Percentiles rank a stretch among this genome's conserved stretches.
These are phyloP conservation scores for Lactuca sativa DNA, from an alignment of 129 eudicot species.

Conservation along the genomic window DNA sequence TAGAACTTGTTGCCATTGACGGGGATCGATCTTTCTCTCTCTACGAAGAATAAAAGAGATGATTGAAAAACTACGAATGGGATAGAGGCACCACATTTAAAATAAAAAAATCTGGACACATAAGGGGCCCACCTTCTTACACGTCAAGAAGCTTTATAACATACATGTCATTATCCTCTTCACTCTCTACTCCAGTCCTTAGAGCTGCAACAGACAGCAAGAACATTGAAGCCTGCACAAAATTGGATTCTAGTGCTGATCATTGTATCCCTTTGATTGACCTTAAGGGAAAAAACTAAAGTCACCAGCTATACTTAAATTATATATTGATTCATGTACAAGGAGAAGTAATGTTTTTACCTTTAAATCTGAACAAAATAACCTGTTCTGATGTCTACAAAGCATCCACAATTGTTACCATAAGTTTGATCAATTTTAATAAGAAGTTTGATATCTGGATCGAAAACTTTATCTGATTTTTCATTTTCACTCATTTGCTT, in stretches of 20 bases:
- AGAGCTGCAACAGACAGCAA: not conserved
- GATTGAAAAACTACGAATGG: not conserved
- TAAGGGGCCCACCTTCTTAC: slow-evolving; percentile 5
- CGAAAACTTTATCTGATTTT: not conserved
- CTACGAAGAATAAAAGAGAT: not conserved
- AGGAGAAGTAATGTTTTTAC: not conserved
- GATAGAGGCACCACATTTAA: slow-evolving; percentile 3
- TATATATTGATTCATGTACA: not conserved
- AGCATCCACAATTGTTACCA: not conserved
- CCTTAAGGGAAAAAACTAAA: not conserved
- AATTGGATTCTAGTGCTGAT: not conserved
- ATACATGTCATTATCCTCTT: slow-evolving; percentile 25
- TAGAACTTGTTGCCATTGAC: slow-evolving; percentile 23
- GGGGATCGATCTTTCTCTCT: not conserved
- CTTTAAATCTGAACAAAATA: not conserved
- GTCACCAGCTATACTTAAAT: not conserved
- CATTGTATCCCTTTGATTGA: not conserved
- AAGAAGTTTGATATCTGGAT: not conserved
- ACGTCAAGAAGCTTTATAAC: slow-evolving; percentile 6
- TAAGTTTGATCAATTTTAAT: too few species aligned
- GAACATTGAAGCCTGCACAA: slow-evolving; percentile 9
- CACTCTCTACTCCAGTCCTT: not conserved
- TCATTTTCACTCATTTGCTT: not conserved
- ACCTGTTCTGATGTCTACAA: not conserved
- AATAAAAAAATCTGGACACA: not conserved